Conservation (phyloP, 2,329 filamentous ascomycete genomes). For the Hymenotorrendiella dingleyae region DNA sequence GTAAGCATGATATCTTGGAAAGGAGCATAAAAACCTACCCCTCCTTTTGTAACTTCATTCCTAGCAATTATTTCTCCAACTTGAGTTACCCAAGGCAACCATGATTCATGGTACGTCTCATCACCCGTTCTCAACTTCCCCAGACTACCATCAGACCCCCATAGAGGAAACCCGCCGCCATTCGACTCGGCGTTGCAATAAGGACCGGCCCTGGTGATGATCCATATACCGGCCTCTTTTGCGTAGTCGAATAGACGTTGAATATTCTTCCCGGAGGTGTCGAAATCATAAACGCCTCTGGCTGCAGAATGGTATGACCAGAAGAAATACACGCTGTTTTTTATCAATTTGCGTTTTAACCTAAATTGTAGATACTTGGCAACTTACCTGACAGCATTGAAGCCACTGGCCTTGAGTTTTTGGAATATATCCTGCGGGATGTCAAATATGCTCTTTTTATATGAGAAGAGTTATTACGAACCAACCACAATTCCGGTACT, state of each 20-base stretch:
- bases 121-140: slow-evolving; percentile 39
- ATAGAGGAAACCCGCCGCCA: slow-evolving; percentile 40
- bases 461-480: slow-evolving; percentile 14
- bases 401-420: slow-evolving; percentile 46
- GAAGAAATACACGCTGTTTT: slow-evolving; percentile 44
- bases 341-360: no score
- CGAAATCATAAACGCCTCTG: slow-evolving; percentile 42
- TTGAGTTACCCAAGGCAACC: slow-evolving; percentile 41
- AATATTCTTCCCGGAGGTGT: slow-evolving; percentile 43
- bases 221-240: slow-evolving; percentile 45
- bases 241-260: slow-evolving; percentile 45
- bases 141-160: slow-evolving; percentile 41
- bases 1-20: neutral
- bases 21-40: slow-evolving; percentile 23
- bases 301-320: slow-evolving; percentile 44
- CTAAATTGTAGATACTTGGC: slow-evolving; percentile 5
- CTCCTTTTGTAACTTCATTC: slow-evolving; percentile 45
- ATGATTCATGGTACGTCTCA: slow-evolving; percentile 38
- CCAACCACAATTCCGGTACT: slow-evolving; percentile 45
- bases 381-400: slow-evolving; percentile 41
- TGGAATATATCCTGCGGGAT: slow-evolving; percentile 44
- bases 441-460: slow-evolving; percentile 13
- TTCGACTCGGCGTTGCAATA: slow-evolving; percentile 48
- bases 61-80: slow-evolving; percentile 42
- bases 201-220: slow-evolving; percentile 45